phyloP scores from a whole-genome alignment of 2,329 filamentous ascomycete genomes.

The Fusarium falciforme region DNA sequence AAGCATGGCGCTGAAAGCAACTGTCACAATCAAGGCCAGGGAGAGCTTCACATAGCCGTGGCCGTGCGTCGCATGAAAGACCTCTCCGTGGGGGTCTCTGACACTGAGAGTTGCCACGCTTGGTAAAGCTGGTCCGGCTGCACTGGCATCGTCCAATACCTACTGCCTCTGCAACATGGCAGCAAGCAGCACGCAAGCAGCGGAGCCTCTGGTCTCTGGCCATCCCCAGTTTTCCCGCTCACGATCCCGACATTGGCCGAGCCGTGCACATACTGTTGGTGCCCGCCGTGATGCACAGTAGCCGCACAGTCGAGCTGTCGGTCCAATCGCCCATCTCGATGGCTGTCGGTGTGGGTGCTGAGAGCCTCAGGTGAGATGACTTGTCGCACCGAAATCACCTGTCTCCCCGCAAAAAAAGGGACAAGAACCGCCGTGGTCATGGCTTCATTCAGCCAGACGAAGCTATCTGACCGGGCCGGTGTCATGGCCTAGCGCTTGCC shows the following conservation, averaged over 20 bases:
- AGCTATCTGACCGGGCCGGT: slow-evolving; percentile 21
- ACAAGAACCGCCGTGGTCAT: slow-evolving; percentile 11
- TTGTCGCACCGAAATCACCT: slow-evolving; percentile 37
- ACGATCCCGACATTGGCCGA: slow-evolving; percentile 42
- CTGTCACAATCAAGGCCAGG: not conserved
- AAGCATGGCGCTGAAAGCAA: slow-evolving; percentile 7
- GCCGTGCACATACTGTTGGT: slow-evolving; percentile 31
- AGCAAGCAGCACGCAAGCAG: slow-evolving; percentile 7
- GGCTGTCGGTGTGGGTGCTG: slow-evolving; percentile 30
- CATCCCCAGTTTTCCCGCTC: slow-evolving; percentile 26
- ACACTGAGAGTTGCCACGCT: slow-evolving; percentile 2
- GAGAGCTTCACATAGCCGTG: slow-evolving; percentile 7
- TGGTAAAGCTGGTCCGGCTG: not conserved
- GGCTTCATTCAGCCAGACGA: slow-evolving; percentile 12
- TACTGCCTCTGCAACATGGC: not conserved
- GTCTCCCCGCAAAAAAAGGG: slow-evolving; percentile 26
- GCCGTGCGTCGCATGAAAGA: slow-evolving; percentile 19
- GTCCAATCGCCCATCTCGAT: slow-evolving; percentile 12
- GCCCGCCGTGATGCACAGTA: slow-evolving; percentile 10
- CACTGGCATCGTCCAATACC: slow-evolving; percentile 2
- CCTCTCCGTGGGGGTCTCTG: slow-evolving; percentile 16
- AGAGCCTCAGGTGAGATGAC: slow-evolving; percentile 40
- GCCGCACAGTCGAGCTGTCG: slow-evolving; percentile 9
- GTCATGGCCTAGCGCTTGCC: not conserved
- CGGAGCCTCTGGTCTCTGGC: not conserved